Base-by-base conservation (phyloP, 2,329 filamentous ascomycete species). In the Leptographium wingfieldii region DNA sequence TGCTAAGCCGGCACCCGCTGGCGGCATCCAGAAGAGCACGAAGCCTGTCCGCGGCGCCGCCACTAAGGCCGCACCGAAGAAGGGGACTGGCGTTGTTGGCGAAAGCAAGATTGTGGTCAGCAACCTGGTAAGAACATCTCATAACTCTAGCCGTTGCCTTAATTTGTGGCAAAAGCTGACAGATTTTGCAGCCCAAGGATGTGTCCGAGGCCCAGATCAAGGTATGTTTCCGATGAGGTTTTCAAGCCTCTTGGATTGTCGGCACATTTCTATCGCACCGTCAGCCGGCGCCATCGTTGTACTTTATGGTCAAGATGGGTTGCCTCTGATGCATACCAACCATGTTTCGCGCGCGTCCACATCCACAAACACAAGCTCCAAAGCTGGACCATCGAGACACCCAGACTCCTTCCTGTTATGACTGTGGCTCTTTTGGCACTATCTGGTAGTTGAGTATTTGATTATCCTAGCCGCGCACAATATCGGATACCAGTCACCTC, bases 21-120 rank as follows among this genome's bases (percentile, higher is more conserved):
- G 91, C 67, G 92, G 92, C 70, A 81, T 96, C 67, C 85, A 89
- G 75, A 96, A 96, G 82, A 84, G 78, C 67, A 79, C 82, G 61
- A 88, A 80, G 69, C 73, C 78, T 66, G 72, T 79, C 61, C 87
- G 86, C 68, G 78, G 78, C 65, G 74, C 77, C 62, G 75, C 77
- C 55, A 77, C 79, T 67, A 85, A 85, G 76, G 76, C 82, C 63
- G 77, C 80, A 51, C 83, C 88, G 67, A 88, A 85, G 71, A 88
- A 85, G 71, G 81, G 82, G 62, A 74, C 81, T 61, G 75, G 79
- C 66, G 73, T 76, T 63, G 77, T 78, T 69, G 85, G 84, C 70
- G 90, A 95, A 67, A 95, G 90, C 81, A 97, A 96, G 79, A 92
- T 97, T 77, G 89, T 96, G 75, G 92, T 99, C 77, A 96, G 90